These are phyloP conservation scores for Nothomitra cinnamomea DNA, from an alignment of 2,329 filamentous ascomycete species.

Conservation along the genomic window DNA sequence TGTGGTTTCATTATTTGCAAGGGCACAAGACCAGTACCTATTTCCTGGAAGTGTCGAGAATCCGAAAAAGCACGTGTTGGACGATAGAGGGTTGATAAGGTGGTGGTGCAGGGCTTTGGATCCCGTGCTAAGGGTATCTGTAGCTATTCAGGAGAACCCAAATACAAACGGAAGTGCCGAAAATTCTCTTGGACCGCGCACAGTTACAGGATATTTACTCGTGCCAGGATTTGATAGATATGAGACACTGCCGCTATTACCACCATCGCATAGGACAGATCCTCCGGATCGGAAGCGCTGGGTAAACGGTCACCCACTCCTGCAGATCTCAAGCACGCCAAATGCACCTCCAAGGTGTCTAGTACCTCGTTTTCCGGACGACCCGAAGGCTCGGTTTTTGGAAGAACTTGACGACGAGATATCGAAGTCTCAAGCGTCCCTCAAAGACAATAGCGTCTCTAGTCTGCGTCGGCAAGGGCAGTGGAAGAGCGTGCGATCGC, in stretches of 20 bases:
- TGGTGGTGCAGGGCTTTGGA: slow-evolving; percentile 93
- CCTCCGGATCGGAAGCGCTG: slow-evolving; percentile 26
- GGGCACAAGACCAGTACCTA: slow-evolving; percentile 83
- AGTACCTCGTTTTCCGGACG: slow-evolving; percentile 83
- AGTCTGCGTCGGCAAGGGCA: slow-evolving; percentile 40
- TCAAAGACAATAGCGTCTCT: slow-evolving; percentile 16
- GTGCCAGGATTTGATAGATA: slow-evolving; percentile 74
- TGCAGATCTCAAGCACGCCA: slow-evolving; percentile 51
- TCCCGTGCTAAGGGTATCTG: slow-evolving; percentile 41
- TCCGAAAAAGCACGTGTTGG: slow-evolving; percentile 70
- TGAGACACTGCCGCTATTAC: slow-evolving; percentile 67
- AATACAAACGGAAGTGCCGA: slow-evolving; percentile 12
- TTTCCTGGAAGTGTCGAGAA: slow-evolving; percentile 88
- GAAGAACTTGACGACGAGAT: slow-evolving; percentile 78
- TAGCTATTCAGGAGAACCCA: slow-evolving; percentile 19
- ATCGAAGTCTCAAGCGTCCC: slow-evolving; percentile 29
- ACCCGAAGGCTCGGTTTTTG: slow-evolving; percentile 81
- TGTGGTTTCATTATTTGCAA: slow-evolving; percentile 78
- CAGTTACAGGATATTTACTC: slow-evolving; percentile 59
- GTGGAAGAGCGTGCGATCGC: slow-evolving; percentile 68
- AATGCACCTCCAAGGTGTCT: slow-evolving; percentile 65
- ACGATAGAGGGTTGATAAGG: slow-evolving; percentile 74
- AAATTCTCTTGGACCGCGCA: slow-evolving; percentile 14
- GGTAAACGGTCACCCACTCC: slow-evolving; percentile 49
- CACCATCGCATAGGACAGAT: slow-evolving; percentile 29